Percentiles rank a stretch among this genome's conserved stretches.
Evolutionary conservation across 306 rosid genomes (phyloP).

Genomic region (Arachis hypogaea): DNA sequence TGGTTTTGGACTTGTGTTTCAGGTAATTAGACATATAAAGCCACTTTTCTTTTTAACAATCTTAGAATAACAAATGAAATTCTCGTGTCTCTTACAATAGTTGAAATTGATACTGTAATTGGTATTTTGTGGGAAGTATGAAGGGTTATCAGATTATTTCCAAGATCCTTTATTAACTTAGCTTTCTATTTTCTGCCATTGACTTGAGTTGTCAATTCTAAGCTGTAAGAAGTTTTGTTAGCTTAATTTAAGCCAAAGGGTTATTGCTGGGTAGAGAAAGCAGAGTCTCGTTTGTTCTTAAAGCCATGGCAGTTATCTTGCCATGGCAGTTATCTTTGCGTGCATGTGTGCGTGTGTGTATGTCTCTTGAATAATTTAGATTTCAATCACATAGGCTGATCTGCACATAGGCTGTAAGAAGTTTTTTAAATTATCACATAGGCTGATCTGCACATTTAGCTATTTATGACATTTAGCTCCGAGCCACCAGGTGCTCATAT

Average conservation of each 20-base stretch:
- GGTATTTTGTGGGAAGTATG: background rate
- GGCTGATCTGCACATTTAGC: constrained; percentile 21
- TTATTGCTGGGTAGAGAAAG: constrained; percentile 6
- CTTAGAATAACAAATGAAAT: no score
- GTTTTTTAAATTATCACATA: background rate
- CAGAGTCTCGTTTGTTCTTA: constrained; percentile 5
- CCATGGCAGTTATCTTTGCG: background rate
- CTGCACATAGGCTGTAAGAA: no score
- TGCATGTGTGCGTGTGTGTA: background rate
- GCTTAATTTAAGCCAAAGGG: constrained; percentile 22
- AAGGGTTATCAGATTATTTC: constrained; percentile 10
- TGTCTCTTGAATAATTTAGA: background rate
- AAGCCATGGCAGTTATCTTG: background rate
- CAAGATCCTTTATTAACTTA: constrained; percentile 20
- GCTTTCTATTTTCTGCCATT: constrained; percentile 26
- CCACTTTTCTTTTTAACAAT: no score
- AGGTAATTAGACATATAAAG: no score
- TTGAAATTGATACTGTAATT: no score
- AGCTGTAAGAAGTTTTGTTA: background rate
- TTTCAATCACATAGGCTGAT: background rate
- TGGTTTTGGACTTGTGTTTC: no score
- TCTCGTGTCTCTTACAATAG: no score
- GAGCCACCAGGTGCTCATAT: constrained; percentile 26
- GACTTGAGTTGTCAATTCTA: constrained; percentile 16
- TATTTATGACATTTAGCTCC: background rate